These are phyloP conservation scores for Neltuma alba DNA, from an alignment of 306 rosid species.

Conservation along the genomic window DNA sequence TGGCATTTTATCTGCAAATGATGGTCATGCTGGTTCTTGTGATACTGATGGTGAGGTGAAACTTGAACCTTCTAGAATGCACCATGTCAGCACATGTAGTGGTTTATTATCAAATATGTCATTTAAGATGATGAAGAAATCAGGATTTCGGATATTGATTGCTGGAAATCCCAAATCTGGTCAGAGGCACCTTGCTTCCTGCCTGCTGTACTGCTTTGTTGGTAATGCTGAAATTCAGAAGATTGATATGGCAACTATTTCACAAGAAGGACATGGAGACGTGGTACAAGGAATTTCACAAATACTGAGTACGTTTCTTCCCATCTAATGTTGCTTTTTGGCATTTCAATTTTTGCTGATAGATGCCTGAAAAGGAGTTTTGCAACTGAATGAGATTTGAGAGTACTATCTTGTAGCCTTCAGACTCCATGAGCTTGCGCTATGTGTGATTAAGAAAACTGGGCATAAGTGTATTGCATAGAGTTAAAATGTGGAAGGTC, in stretches of 20 bases:
- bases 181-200: constrained; percentile 93
- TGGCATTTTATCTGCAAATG: constrained; percentile 63
- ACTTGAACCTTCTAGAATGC: constrained; percentile 41
- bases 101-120: constrained; percentile 45
- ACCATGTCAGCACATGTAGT: constrained; percentile 41
- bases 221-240: constrained; percentile 77
- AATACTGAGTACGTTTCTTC: constrained; percentile 67
- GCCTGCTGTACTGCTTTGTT: constrained; percentile 83
- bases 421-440: background rate
- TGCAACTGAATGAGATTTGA: background rate
- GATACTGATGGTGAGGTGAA: constrained; percentile 33
- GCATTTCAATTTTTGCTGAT: constrained; percentile 6
- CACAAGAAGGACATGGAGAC: constrained; percentile 94
- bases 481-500: constrained; percentile 7
- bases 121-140: constrained; percentile 46
- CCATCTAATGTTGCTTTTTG: constrained; percentile 31
- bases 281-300: constrained; percentile 79
- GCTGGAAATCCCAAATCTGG: constrained; percentile 84
- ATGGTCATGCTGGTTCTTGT: constrained; percentile 43
- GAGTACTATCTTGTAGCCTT: background rate
- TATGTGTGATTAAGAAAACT: background rate
- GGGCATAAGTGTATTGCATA: background rate
- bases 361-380: constrained; percentile 5
- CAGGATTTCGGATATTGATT: constrained; percentile 78
- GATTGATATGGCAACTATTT: constrained; percentile 93